Base-by-base conservation (phyloP, 331 rosid species). In the Acacia pycnantha region DNA sequence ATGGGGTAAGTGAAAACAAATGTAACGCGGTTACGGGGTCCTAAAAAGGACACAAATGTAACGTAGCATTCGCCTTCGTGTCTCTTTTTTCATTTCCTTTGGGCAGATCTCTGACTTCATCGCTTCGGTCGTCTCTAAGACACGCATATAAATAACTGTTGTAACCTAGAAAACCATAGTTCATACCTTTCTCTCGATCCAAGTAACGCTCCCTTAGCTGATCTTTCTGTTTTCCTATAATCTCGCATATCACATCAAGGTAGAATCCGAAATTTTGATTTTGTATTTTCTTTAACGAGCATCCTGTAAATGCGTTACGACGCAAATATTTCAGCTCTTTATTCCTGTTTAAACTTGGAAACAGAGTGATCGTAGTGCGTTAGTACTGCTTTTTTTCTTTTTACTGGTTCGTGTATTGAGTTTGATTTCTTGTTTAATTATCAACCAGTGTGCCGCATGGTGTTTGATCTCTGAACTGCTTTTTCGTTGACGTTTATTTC, bases 401-500 rank as follows among this genome's bases (percentile, higher is more conserved):
- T 79, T 65, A 16, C 19, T 72, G 35, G 13, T 69, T 11, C 64
- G 64, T 27, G 59, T 47, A 51, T 18, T 46, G 67, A 37, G 44
- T 56, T 67, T 73, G 50, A 53, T 68, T 26, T 31, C 21, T 22
- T 72, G 75, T 73, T 62, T 65, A 16, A n/a, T 14, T n/a, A 9
- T 21, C 31, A 14, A 64, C 40, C 68, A 35, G 51, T 70, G 13
- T 70, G 54, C 56, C 5, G 11, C 19, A 43, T 44, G 75, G 37
- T n/a, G 71, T 50, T 40, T 27, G 24, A 51, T 79, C 65, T 59
- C 69, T 79, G 41, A 79, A 58, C 44, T 59, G 75, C 69, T 79
- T 19, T 14, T 33, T 16, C 29, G 15, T 16, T 74, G 53, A 67
- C 74, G 76, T 75, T 26, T 66, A 4, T 80, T 61, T 33, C 31